Percentiles rank a stretch among this genome's conserved stretches.
Conservation (phyloP, 257 asterid genomes). For the Solanum bukasovii region DNA sequence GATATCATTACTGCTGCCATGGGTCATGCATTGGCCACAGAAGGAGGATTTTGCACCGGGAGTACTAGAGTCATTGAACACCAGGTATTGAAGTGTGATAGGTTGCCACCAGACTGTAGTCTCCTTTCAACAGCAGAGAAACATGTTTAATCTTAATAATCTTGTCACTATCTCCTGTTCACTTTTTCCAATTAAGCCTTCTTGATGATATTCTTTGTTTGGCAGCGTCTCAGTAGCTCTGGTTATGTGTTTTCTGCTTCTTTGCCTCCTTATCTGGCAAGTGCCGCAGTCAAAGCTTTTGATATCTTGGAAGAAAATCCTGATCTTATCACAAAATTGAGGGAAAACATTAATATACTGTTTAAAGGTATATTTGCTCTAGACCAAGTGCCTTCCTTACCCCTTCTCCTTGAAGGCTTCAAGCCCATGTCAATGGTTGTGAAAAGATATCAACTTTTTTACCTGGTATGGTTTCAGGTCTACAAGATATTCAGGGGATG, state of each 20-base stretch:
- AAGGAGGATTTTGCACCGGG: slow-evolving; percentile 98
- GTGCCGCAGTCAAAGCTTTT: slow-evolving; percentile 85
- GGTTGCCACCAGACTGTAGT: not conserved
- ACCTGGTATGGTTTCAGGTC: slow-evolving; percentile 28
- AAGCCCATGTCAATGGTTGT: not conserved
- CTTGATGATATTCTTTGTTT: not conserved
- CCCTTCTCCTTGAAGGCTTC: not conserved
- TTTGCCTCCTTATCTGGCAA: slow-evolving; percentile 90
- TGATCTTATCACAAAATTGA: slow-evolving; percentile 46
- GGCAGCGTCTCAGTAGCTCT: slow-evolving; percentile 89
- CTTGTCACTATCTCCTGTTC: not conserved
- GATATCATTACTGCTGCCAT: slow-evolving; percentile 88
- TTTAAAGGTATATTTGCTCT: slow-evolving; percentile 33
- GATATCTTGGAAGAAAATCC: slow-evolving; percentile 76
- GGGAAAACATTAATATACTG: slow-evolving; percentile 36
- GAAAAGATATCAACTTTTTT: not conserved
- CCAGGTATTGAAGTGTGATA: slow-evolving; percentile 44
- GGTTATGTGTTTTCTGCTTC: slow-evolving; percentile 95
- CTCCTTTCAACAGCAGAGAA: not conserved
- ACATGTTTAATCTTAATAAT: not conserved
- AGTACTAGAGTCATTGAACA: slow-evolving; percentile 87
- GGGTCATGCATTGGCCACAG: slow-evolving; percentile 96
- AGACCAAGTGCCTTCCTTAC: not conserved
- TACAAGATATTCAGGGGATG: slow-evolving; percentile 47
- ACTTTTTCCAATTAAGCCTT: not conserved